Conservation (phyloP, 176 grass and related monocot genomes). For the Avena sativa region DNA sequence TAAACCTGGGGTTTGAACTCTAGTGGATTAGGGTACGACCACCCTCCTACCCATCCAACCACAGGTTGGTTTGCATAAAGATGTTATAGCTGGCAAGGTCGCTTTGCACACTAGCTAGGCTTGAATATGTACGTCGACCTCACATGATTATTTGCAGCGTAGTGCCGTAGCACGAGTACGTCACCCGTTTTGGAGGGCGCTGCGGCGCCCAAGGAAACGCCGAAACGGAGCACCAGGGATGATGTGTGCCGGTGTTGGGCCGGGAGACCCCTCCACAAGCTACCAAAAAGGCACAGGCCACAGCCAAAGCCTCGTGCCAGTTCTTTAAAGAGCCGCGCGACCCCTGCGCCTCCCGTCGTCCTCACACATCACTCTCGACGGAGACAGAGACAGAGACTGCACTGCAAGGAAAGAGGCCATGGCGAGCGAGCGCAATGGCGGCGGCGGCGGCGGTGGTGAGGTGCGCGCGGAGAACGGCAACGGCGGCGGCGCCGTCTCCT, state of each 20-base stretch:
- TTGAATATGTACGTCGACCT: too few species aligned
- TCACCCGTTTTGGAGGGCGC: neutral
- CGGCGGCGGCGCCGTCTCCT: neutral
- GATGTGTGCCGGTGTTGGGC: too few species aligned
- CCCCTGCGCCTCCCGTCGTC: too few species aligned
- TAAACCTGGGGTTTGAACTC: too few species aligned
- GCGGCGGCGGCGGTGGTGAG: too few species aligned
- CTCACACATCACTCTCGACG: neutral
- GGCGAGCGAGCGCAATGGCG: constrained; percentile 30
- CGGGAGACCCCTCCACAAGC: neutral
- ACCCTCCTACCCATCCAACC: too few species aligned
- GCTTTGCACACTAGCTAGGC: neutral
- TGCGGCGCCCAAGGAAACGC: too few species aligned
- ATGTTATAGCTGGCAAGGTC: neutral
- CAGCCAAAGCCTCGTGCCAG: neutral
- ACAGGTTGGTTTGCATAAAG: too few species aligned
- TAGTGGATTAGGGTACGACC: too few species aligned
- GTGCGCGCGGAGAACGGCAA: neutral
- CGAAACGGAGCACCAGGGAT: too few species aligned
- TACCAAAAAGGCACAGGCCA: neutral
- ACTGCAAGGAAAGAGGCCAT: neutral
- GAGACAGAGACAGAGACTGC: neutral
- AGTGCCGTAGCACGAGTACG: neutral
- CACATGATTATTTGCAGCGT: neutral
- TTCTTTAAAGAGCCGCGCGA: neutral